Evolutionary conservation across 441 rosid genomes (phyloP).

Genomic region (Adansonia rubrostipa): DNA sequence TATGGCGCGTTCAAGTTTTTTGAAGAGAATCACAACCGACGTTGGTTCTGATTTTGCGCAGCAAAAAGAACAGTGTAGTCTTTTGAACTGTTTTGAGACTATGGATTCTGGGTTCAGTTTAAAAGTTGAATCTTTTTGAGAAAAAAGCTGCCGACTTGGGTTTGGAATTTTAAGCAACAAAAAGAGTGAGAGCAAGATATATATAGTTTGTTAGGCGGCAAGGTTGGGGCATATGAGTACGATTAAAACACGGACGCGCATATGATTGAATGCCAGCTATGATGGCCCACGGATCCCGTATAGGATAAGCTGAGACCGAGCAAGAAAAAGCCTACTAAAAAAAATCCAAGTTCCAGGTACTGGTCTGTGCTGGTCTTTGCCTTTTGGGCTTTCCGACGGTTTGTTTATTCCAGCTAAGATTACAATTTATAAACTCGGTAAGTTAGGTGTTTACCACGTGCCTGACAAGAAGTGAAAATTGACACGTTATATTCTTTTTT

Average conservation of each 20-base stretch:
- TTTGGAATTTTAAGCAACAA: neutral
- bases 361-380: neutral
- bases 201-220: neutral
- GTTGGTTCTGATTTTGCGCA: neutral
- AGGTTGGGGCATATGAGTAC: neutral
- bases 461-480: neutral
- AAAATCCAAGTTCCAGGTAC: neutral
- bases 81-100: neutral
- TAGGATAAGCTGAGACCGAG: neutral
- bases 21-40: no score
- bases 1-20: neutral
- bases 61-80: neutral
- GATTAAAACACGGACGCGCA: slow-evolving; percentile 25
- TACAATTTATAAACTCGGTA: no score
- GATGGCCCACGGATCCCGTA: neutral
- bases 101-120: neutral
- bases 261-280: neutral
- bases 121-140: neutral
- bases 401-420: slow-evolving; percentile 18
- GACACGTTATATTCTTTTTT: neutral
- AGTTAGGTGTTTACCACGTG: slow-evolving; percentile 11
- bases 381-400: neutral
- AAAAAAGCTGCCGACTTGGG: neutral
- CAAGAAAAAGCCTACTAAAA: neutral
- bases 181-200: neutral